These are phyloP conservation scores for Solanum lycopersicoides DNA, from an alignment of 257 asterid genomes.

Conservation along the genomic window DNA sequence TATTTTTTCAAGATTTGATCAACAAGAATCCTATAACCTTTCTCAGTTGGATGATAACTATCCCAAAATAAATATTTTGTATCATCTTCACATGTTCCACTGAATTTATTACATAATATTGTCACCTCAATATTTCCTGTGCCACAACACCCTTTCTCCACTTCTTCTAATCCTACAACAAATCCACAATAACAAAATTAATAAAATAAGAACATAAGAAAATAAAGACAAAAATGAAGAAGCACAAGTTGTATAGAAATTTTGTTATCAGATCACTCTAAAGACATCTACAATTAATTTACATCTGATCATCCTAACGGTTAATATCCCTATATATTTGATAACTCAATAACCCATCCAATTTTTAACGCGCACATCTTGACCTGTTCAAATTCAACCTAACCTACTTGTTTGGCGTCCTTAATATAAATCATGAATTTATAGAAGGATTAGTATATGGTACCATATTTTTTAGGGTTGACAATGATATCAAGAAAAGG, in stretches of 20 bases:
- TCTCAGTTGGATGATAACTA: conserved; percentile 31
- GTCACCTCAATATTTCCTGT: conserved; percentile 17
- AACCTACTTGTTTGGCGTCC: background rate
- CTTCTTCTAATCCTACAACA: conserved; percentile 25
- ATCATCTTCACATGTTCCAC: conserved; percentile 17
- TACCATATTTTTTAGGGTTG: conserved; percentile 29
- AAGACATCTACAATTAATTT: too few relatives aligned
- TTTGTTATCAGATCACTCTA: background rate
- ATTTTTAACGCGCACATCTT: background rate
- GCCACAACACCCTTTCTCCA: conserved; percentile 31
- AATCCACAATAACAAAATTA: background rate
- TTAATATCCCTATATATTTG: too few relatives aligned
- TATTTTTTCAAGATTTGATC: background rate
- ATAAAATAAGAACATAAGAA: background rate
- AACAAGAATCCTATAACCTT: conserved; percentile 17
- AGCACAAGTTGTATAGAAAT: background rate
- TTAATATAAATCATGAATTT: background rate
- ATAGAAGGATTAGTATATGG: background rate
- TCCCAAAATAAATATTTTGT: conserved; percentile 29
- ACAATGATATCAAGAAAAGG: conserved; percentile 23
- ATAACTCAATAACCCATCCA: too few relatives aligned
- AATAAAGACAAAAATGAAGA: background rate
- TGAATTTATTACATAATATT: conserved; percentile 11
- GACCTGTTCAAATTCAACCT: background rate
- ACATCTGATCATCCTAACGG: too few relatives aligned